phyloP scores from a whole-genome alignment of 768 basidiomycete genomes.

The Amylocystis lapponica region DNA sequence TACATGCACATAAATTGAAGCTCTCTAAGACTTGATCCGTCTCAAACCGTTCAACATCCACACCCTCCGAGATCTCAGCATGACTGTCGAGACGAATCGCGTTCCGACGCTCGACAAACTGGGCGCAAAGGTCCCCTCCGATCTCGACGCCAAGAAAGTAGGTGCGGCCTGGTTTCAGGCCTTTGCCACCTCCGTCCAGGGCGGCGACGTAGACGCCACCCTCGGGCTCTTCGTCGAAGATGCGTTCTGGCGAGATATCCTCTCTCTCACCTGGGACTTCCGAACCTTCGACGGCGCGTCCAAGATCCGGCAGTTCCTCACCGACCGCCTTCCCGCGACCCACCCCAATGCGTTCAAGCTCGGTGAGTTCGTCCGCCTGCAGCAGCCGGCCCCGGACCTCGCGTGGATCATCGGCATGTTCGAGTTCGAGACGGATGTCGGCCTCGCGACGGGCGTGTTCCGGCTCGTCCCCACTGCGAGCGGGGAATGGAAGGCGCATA shows the following conservation, averaged over 20 bases:
- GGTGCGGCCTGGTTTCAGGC: too few relatives aligned
- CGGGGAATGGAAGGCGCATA: constrained; percentile 40
- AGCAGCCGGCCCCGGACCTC: constrained; percentile 12
- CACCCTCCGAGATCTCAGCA: too few relatives aligned
- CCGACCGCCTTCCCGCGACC: constrained; percentile 10
- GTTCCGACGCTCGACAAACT: too few relatives aligned
- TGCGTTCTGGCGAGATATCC: constrained; percentile 20
- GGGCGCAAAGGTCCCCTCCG: too few relatives aligned
- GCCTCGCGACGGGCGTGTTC: constrained; percentile 34
- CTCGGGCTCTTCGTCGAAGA: constrained; percentile 25
- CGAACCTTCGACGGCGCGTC: constrained; percentile 26
- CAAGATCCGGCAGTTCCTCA: constrained; percentile 19
- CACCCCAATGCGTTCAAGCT: constrained; percentile 5
- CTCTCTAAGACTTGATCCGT: too few relatives aligned
- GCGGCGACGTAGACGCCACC: too few relatives aligned
- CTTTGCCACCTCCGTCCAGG: too few relatives aligned
- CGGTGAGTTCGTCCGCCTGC: neutral
- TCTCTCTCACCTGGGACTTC: constrained; percentile 29
- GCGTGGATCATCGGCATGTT: constrained; percentile 23
- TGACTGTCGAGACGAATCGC: too few relatives aligned
- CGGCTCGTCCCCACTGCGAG: constrained; percentile 37
- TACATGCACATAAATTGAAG: too few relatives aligned
- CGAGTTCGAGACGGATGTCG: constrained; percentile 35
- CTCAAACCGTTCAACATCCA: too few relatives aligned
- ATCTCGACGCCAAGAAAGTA: too few relatives aligned